phyloP scores from a whole-genome alignment of 495 filamentous ascomycete species.

The Filosporella fistucella region DNA sequence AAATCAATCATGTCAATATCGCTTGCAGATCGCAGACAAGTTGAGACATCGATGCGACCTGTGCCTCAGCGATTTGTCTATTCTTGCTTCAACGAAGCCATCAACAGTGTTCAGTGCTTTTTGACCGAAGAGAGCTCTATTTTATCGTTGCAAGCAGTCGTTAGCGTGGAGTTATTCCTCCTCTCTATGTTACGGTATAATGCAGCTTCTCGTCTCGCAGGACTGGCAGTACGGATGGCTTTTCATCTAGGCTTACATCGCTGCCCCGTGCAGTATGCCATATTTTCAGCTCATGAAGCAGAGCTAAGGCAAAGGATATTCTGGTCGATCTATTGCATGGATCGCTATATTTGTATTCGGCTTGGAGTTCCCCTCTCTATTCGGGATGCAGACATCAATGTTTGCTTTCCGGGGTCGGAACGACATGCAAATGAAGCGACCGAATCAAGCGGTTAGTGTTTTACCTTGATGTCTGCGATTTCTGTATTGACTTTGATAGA shows the following conservation, averaged over 20 bases:
- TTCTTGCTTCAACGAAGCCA: constrained; percentile 19
- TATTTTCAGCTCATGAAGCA: constrained; percentile 22
- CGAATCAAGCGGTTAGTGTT: not conserved
- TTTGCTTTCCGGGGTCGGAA: constrained; percentile 40
- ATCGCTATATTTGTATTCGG: constrained; percentile 42
- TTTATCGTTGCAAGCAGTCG: constrained; percentile 35
- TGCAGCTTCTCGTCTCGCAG: constrained; percentile 43
- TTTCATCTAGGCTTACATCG: constrained; percentile 44
- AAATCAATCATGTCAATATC: constrained; percentile 44
- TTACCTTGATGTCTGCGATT: too few species aligned
- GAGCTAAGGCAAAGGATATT: constrained; percentile 38
- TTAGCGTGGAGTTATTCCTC: constrained; percentile 40
- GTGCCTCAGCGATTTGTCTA: not conserved
- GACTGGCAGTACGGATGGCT: constrained; percentile 39
- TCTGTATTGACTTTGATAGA: not conserved
- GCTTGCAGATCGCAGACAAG: constrained; percentile 10
- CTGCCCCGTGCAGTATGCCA: constrained; percentile 35
- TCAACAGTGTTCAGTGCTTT: constrained; percentile 32
- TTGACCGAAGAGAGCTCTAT: constrained; percentile 36
- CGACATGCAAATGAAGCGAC: not conserved
- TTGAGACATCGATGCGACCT: not conserved
- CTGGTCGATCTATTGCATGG: constrained; percentile 45
- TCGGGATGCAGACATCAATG: constrained; percentile 44
- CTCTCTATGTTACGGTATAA: constrained; percentile 40
- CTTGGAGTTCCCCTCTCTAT: constrained; percentile 42